A percentile compares a stretch with the other conserved stretches of the same genome.
Evolutionary conservation across 257 asterid genomes (phyloP).

Genomic region (Scutellaria barbata): DNA sequence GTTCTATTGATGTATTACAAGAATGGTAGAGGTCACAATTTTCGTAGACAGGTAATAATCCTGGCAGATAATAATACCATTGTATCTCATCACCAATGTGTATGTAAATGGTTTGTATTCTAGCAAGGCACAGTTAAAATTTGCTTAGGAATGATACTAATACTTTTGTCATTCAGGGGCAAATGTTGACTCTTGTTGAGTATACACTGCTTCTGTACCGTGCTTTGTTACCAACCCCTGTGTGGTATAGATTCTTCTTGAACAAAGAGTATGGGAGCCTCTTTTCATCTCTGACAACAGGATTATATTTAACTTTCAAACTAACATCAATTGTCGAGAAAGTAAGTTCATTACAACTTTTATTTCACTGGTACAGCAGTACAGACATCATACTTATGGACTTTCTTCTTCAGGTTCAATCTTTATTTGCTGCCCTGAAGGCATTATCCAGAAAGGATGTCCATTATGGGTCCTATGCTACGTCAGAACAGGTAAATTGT

Average conservation of each 20-base stretch:
- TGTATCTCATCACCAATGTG: not conserved
- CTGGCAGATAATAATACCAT: constrained; percentile 3
- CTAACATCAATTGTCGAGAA: constrained; percentile 83
- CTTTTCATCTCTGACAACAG: constrained; percentile 83
- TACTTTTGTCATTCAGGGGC: constrained; percentile 63
- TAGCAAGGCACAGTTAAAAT: constrained; percentile 5
- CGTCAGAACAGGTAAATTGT: constrained; percentile 74
- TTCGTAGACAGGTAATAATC: constrained; percentile 78
- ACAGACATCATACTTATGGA: constrained; percentile 17
- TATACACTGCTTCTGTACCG: constrained; percentile 84
- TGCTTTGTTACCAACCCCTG: constrained; percentile 89
- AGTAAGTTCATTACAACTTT: constrained; percentile 48
- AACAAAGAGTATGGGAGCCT: constrained; percentile 92
- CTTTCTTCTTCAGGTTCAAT: constrained; percentile 62
- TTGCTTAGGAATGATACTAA: constrained; percentile 27
- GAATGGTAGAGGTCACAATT: constrained; percentile 84
- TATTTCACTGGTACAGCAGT: constrained; percentile 27
- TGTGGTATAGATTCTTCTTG: constrained; percentile 92
- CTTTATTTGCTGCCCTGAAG: constrained; percentile 67
- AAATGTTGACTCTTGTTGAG: constrained; percentile 87
- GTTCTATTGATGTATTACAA: constrained; percentile 73
- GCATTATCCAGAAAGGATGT: constrained; percentile 74
- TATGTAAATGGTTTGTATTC: constrained; percentile 15
- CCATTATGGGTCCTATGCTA: constrained; percentile 77
- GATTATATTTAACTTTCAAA: constrained; percentile 88